Base-by-base conservation (phyloP, 1,284 basidiomycete genomes). In the Ustilago curta region DNA sequence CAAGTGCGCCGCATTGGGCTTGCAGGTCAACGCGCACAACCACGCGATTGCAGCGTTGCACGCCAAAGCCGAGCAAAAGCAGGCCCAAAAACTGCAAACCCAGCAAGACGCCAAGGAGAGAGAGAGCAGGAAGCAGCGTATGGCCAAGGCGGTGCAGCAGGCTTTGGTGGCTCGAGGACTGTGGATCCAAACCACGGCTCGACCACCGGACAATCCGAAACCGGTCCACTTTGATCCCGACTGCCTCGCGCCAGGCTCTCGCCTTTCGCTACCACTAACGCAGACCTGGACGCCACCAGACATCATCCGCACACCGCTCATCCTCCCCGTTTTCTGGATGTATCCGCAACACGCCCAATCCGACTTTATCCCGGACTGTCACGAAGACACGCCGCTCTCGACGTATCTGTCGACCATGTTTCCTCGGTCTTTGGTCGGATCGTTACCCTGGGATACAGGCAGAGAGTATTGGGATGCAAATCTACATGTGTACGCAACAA, bases 281-380 rank as follows among this genome's bases (percentile, higher is more conserved):
- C 43, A 70, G 21, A 59, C 64, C n/a, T 84, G 82, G 81, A 37
- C 25, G 0, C 52, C 78, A 4, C 82, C 82, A 0, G 83, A 84
- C 45, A 62, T 71, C 14, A 77, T 84, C 32, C 76, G 81, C 83
- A 91, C 86, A 82, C 90, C 92, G 0, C 86, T 98, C 54, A 87
- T 96, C 65, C 87, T 97, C 82, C 95, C 96, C 5, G 91, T 93
- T 21, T 93, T 97, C 86, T 91, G 98, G 85, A 88, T 97, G 67
- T 97, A 98, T 85, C 97, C 97, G 2, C 91, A 94, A 85, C 88
- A 95, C 80, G 89, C 91, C 31, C 93, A 90, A 25, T 93, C 93
- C 51, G 95, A 99, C 86, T 88, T 95, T 64, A 92, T 97, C 77
- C 88, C 91, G 14, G 88, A 91, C 60, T 97, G 95, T 86, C 89